Conservation (phyloP, 2,329 filamentous ascomycete species). For the Albifimbria verrucaria region DNA sequence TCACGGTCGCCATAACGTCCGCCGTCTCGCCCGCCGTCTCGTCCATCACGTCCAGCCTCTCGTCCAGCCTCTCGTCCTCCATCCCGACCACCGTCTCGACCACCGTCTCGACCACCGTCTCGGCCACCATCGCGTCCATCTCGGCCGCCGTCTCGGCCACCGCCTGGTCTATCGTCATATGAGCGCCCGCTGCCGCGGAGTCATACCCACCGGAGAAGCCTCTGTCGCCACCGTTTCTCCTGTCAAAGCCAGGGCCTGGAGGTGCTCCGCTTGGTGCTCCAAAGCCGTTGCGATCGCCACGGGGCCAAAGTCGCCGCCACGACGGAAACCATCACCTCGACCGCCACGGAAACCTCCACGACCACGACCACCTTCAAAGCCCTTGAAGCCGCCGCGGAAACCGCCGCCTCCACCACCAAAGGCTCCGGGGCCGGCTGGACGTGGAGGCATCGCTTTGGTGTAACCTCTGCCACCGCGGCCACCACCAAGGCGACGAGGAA, state of each 20-base stretch:
- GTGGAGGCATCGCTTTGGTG: conserved; percentile 73
- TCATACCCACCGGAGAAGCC: conserved; percentile 46
- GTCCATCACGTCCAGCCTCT: conserved; percentile 37
- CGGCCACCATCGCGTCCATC: conserved; percentile 32
- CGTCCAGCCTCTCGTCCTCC: conserved; percentile 27
- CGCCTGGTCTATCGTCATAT: conserved; percentile 51
- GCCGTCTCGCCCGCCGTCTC: conserved; percentile 47
- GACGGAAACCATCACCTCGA: conserved; percentile 53
- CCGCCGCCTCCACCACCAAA: conserved; percentile 49
- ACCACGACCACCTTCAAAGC: conserved; percentile 40
- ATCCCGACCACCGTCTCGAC: conserved; percentile 25
- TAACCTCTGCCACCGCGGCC: conserved; percentile 91
- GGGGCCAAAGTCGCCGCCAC: conserved; percentile 29
- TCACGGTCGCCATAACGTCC: conserved; percentile 41
- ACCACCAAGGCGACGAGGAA: conserved; percentile 84
- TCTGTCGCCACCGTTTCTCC: conserved; percentile 45
- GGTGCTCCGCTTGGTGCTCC: conserved; percentile 44
- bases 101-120: conserved; percentile 37
- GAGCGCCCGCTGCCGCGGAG: conserved; percentile 51
- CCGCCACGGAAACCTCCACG: conserved; percentile 47
- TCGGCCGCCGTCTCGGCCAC: conserved; percentile 43
- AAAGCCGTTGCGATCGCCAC: conserved; percentile 37
- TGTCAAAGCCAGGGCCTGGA: conserved; percentile 54
- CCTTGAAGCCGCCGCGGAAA: conserved; percentile 43
- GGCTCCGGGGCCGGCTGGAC: conserved; percentile 63